phyloP scores from a whole-genome alignment of 2,329 filamentous ascomycete species.

The Lasiodiplodia sp. region DNA sequence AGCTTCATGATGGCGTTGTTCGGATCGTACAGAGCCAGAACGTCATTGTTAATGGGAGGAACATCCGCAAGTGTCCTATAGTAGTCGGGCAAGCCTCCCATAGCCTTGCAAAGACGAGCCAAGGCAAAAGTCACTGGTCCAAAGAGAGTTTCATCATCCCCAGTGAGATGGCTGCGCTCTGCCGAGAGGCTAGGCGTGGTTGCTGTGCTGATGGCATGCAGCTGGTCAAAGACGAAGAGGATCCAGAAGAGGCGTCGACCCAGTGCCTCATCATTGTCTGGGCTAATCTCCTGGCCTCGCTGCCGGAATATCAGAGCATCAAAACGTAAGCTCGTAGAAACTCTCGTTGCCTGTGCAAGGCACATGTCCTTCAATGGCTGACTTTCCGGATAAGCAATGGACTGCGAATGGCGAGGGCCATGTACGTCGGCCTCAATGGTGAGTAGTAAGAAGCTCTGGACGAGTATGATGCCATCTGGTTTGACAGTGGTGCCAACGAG shows the following conservation, averaged over 20 bases:
- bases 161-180: slow-evolving; percentile 39
- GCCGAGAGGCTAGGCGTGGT: slow-evolving; percentile 44
- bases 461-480: slow-evolving; percentile 45
- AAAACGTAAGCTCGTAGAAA: slow-evolving; percentile 6
- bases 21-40: slow-evolving; percentile 36
- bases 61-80: slow-evolving; percentile 39
- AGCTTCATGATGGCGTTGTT: slow-evolving; percentile 37
- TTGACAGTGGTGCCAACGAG: slow-evolving; percentile 40
- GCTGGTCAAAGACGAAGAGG: slow-evolving; percentile 47
- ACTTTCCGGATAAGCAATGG: slow-evolving; percentile 35
- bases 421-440: slow-evolving; percentile 44
- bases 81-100: slow-evolving; percentile 38
- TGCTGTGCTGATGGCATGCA: slow-evolving; percentile 44
- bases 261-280: slow-evolving; percentile 41
- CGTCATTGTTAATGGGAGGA: slow-evolving; percentile 34
- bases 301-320: slow-evolving; percentile 17
- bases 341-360: slow-evolving; percentile 8
- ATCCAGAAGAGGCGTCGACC: slow-evolving; percentile 47
- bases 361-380: slow-evolving; percentile 36
- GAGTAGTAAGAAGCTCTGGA: slow-evolving; percentile 39
- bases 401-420: slow-evolving; percentile 37
- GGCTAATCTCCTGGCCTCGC: slow-evolving; percentile 32
- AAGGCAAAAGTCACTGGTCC: slow-evolving; percentile 41
- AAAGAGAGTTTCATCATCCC: slow-evolving; percentile 24
- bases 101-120: slow-evolving; percentile 41